Evolutionary conservation across 108 stramenopile genomes (phyloP).

Genomic region (Aurantiochytrium sp.): DNA sequence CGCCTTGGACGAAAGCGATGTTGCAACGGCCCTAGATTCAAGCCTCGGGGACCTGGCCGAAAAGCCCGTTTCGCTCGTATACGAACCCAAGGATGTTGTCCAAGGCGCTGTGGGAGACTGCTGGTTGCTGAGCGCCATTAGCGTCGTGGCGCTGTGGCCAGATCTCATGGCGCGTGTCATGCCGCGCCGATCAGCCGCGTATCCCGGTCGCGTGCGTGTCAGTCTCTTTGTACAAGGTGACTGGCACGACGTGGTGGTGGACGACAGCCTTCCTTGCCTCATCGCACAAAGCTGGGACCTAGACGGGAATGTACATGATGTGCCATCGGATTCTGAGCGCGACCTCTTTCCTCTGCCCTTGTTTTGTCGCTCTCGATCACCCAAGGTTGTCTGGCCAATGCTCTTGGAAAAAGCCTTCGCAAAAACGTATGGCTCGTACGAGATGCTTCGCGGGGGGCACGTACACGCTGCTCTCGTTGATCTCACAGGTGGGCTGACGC

Average conservation of each 20-base stretch:
- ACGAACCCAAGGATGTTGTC: not conserved
- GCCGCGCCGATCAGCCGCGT: too few species aligned
- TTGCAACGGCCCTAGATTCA: too few species aligned
- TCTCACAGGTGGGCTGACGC: not conserved
- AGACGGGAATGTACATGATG: not conserved
- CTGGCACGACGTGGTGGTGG: not conserved
- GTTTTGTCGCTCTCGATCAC: not conserved
- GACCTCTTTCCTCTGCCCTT: not conserved
- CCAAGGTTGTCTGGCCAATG: not conserved
- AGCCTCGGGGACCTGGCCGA: not conserved
- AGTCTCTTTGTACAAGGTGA: not conserved
- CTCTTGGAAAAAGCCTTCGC: slow-evolving; percentile 5
- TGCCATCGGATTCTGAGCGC: not conserved
- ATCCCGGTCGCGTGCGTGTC: not conserved
- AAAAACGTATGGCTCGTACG: not conserved
- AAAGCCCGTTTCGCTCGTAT: not conserved
- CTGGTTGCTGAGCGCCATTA: not conserved
- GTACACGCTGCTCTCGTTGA: not conserved
- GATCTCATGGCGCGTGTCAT: not conserved
- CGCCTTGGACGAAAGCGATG: not conserved
- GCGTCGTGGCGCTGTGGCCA: not conserved
- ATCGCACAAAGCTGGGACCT: not conserved
- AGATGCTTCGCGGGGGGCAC: not conserved
- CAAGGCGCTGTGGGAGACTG: not conserved
- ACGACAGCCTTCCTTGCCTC: not conserved